A percentile compares a stretch with the other conserved stretches of the same genome.
Conservation (phyloP, 2,329 filamentous ascomycete genomes). For the Didymella keratinophila region DNA sequence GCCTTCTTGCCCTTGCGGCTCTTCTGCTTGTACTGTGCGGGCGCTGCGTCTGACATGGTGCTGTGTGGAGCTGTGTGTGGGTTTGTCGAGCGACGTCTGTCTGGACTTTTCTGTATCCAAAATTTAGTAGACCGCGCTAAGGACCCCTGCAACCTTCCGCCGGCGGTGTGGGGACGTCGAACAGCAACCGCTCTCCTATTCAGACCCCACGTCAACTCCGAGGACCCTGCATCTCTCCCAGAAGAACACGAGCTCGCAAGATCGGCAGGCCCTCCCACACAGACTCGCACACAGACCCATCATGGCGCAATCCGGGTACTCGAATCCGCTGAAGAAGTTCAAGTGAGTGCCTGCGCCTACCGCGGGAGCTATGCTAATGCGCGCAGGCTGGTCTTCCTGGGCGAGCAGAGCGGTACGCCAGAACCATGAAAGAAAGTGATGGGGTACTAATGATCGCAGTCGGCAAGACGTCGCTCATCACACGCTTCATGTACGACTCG, state of each 20-base stretch:
- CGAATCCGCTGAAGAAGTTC: constrained; percentile 99
- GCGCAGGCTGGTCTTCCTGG: constrained; percentile 88
- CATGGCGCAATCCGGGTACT: constrained; percentile 89
- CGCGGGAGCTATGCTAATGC: constrained; percentile 37
- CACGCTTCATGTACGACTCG: constrained; percentile 99
- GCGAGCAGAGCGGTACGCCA: constrained; percentile 93
- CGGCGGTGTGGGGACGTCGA: constrained; percentile 17
- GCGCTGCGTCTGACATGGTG: constrained; percentile 59
- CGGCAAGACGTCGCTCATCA: constrained; percentile 98
- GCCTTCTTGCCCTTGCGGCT: constrained; percentile 98
- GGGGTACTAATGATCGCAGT: constrained; percentile 62
- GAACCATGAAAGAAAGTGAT: no score
- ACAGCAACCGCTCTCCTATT: constrained; percentile 11
- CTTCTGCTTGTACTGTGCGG: constrained; percentile 83
- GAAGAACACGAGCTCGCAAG: constrained; percentile 7
- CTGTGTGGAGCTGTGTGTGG: no score
- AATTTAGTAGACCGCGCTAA: constrained; percentile 19
- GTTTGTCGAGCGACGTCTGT: background rate
- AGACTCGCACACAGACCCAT: constrained; percentile 41
- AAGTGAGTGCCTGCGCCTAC: constrained; percentile 67
- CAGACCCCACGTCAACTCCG: constrained; percentile 15
- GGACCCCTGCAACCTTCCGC: constrained; percentile 4
- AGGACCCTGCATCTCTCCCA: constrained; percentile 20
- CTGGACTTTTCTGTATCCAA: constrained; percentile 8
- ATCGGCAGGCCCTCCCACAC: background rate